Percentiles rank a stretch among this genome's conserved stretches.
Evolutionary conservation across 345 rosid genomes (phyloP).

Genomic region (Capsella bursapastoris): DNA sequence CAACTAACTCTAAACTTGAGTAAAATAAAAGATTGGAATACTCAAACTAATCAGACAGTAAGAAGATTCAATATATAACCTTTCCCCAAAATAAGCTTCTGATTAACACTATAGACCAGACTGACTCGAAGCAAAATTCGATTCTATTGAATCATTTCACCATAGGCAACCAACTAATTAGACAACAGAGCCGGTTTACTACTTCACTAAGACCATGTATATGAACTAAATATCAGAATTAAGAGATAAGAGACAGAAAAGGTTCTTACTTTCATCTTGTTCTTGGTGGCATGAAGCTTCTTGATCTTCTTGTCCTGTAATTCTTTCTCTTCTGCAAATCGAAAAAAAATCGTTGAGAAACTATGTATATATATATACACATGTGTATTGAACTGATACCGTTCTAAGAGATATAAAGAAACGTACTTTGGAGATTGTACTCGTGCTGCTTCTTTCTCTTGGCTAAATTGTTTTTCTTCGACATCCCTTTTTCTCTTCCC

Average conservation of each 20-base stretch:
- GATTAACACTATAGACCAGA: not conserved
- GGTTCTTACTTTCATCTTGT: slow-evolving; percentile 81
- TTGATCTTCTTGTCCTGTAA: slow-evolving; percentile 63
- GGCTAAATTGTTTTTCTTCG: slow-evolving; percentile 93
- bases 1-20: slow-evolving; percentile 5
- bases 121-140: not conserved
- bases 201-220: not conserved
- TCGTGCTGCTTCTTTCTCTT: slow-evolving; percentile 85
- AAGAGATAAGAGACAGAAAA: slow-evolving; percentile 19
- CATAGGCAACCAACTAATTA: not conserved
- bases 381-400: not conserved
- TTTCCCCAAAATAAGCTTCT: not conserved
- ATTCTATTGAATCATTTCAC: not conserved
- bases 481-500: slow-evolving; percentile 49
- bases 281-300: slow-evolving; percentile 86
- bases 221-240: not conserved
- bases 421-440: slow-evolving; percentile 75
- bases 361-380: not conserved
- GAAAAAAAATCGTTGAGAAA: slow-evolving; percentile 18
- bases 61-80: not conserved
- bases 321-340: slow-evolving; percentile 73
- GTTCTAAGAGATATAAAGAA: not conserved
- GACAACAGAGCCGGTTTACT: not conserved
- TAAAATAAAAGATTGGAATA: not conserved
- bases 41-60: not conserved